A percentile compares a stretch with the other conserved stretches of the same genome.
Conservation (phyloP, 176 grass and related monocot genomes). For the Musa itinerans region DNA sequence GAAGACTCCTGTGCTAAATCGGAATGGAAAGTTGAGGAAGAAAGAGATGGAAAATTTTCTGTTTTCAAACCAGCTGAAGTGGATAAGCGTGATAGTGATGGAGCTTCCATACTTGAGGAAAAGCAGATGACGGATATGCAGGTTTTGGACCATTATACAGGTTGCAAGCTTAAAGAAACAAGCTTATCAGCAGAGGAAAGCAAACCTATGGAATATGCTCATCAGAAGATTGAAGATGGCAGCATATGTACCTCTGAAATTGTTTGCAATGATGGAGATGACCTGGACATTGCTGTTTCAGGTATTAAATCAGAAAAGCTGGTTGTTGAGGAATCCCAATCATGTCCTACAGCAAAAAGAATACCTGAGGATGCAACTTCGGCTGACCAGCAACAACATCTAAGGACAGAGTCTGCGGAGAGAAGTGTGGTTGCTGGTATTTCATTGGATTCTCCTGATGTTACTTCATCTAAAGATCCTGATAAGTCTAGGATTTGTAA, state of each 20-base stretch:
- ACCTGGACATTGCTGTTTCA: constrained; percentile 11
- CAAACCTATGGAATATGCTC: constrained; percentile 15
- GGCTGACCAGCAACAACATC: constrained; percentile 19
- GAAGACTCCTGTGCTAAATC: constrained; percentile 13
- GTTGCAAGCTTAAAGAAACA: neutral
- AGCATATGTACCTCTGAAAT: constrained; percentile 19
- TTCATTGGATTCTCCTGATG: neutral
- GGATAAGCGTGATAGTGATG: neutral
- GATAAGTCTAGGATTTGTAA: constrained; percentile 4
- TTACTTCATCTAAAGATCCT: neutral
- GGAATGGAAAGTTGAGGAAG: constrained; percentile 19
- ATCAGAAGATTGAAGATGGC: constrained; percentile 35
- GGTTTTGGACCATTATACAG: constrained; percentile 17
- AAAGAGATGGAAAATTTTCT: constrained; percentile 2
- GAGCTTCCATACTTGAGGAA: neutral
- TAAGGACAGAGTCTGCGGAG: constrained; percentile 16
- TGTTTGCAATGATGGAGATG: neutral
- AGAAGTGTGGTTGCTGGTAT: constrained; percentile 9
- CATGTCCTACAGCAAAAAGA: constrained; percentile 28
- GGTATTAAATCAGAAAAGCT: constrained; percentile 19
- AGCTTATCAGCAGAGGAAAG: constrained; percentile 16
- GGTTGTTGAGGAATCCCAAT: constrained; percentile 25
- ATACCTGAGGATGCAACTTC: constrained; percentile 18
- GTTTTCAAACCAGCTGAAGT: neutral
- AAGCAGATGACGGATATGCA: neutral